Evolutionary conservation across 1,284 basidiomycete genomes (phyloP).

Genomic region (Trametes pubescens): DNA sequence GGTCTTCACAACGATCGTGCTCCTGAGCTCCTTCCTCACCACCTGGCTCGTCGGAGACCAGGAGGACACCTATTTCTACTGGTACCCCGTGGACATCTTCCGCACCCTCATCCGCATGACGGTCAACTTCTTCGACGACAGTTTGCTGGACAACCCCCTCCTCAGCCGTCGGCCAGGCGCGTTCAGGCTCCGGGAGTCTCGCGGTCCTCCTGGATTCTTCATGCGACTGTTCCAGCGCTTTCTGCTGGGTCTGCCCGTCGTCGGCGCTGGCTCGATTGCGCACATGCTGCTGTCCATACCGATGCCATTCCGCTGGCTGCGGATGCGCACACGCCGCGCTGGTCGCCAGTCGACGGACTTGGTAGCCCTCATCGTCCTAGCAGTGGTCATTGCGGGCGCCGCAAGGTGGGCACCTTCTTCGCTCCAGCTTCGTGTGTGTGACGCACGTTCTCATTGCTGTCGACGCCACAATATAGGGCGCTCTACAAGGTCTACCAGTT

Average conservation of each 20-base stretch:
- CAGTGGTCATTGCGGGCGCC: conserved; percentile 69
- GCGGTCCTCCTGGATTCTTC: conserved; percentile 54
- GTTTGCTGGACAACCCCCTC: conserved; percentile 49
- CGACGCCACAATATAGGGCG: conserved; percentile 54
- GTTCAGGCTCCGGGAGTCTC: conserved; percentile 25
- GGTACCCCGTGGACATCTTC: conserved; percentile 62
- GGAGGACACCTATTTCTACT: conserved; percentile 49
- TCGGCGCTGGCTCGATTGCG: conserved; percentile 79
- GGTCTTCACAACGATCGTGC: conserved; percentile 71
- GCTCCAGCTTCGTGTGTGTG: background rate
- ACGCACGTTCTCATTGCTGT: background rate
- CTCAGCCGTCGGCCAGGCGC: conserved; percentile 30
- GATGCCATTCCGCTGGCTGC: conserved; percentile 70
- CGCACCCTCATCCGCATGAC: conserved; percentile 71
- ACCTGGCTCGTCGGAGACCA: conserved; percentile 64
- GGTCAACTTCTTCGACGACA: conserved; percentile 69
- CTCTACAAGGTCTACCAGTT: conserved; percentile 72
- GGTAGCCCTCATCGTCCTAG: conserved; percentile 68
- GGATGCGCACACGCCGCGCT: conserved; percentile 63
- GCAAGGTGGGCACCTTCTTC: conserved; percentile 57
- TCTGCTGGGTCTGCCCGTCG: conserved; percentile 75
- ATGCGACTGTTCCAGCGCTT: conserved; percentile 69
- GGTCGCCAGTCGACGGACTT: conserved; percentile 64
- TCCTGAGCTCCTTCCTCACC: conserved; percentile 76
- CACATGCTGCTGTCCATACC: conserved; percentile 72